Evolutionary conservation across 2,329 filamentous ascomycete genomes (phyloP).

Genomic region (Capronia epimyces): DNA sequence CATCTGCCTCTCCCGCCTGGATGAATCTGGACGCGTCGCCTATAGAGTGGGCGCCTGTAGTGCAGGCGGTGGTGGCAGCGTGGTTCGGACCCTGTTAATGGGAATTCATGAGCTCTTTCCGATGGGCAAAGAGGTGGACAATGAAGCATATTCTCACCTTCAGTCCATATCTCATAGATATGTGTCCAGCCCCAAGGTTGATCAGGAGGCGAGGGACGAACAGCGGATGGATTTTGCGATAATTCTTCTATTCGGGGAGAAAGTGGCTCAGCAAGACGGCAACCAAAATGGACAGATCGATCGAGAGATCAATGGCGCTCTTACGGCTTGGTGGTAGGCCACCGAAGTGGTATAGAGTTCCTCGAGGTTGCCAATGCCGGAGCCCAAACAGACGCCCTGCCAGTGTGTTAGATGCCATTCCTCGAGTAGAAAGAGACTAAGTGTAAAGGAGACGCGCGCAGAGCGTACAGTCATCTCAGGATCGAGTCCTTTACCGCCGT

Average conservation of each 20-base stretch:
- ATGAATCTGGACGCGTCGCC: constrained; percentile 93
- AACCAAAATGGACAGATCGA: not conserved
- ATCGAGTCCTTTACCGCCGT: constrained; percentile 55
- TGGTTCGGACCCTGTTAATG: constrained; percentile 75
- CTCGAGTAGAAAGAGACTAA: not conserved
- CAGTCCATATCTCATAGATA: constrained; percentile 88
- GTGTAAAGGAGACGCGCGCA: not conserved
- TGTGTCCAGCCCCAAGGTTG: constrained; percentile 89
- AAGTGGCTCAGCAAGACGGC: too few relatives aligned
- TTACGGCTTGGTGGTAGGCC: constrained; percentile 66
- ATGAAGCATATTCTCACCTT: constrained; percentile 39
- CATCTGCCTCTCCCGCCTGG: constrained; percentile 80
- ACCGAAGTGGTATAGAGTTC: constrained; percentile 82
- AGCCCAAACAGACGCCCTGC: constrained; percentile 80
- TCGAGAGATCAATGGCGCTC: not conserved
- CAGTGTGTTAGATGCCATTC: constrained; percentile 28
- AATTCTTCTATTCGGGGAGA: constrained; percentile 40
- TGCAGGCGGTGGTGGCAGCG: constrained; percentile 88
- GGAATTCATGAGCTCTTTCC: not conserved
- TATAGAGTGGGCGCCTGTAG: constrained; percentile 89
- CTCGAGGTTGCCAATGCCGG: constrained; percentile 89
- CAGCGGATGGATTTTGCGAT: constrained; percentile 84
- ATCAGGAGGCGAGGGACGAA: constrained; percentile 92
- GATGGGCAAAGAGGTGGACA: not conserved
- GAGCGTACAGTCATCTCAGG: constrained; percentile 61